A percentile compares a stretch with the other conserved stretches of the same genome.
Evolutionary conservation across 768 basidiomycete species (phyloP).

Genomic region (Agrocybe chaxingu): DNA sequence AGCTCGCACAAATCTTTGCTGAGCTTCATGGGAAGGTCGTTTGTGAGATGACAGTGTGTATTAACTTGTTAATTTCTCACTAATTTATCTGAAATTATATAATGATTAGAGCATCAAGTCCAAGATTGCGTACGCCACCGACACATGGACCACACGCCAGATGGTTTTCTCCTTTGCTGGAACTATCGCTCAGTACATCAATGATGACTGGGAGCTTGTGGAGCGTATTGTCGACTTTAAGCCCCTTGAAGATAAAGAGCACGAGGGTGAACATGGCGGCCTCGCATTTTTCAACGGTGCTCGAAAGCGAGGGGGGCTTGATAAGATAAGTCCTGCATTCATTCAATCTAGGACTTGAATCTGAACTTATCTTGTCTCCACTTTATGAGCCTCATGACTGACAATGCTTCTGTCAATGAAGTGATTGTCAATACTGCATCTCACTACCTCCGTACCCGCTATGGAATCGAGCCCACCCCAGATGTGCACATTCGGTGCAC

Average conservation of each 20-base stretch:
- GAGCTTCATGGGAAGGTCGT: constrained; percentile 22
- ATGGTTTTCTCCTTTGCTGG: constrained; percentile 29
- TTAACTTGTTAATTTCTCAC: constrained; percentile 8
- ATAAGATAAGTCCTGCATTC: constrained; percentile 30
- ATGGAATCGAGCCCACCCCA: constrained; percentile 21
- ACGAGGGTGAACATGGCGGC: constrained; percentile 27
- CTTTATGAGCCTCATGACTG: constrained; percentile 22
- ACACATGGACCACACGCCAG: constrained; percentile 26
- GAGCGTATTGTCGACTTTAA: constrained; percentile 28
- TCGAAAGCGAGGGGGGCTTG: constrained; percentile 17
- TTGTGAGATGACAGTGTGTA: constrained; percentile 1
- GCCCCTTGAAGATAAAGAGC: constrained; percentile 28
- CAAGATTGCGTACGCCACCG: constrained; percentile 18
- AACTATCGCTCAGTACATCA: constrained; percentile 22
- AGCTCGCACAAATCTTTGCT: constrained; percentile 17
- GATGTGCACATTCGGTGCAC: constrained; percentile 33
- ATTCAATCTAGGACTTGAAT: not conserved
- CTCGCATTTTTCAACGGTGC: constrained; percentile 24
- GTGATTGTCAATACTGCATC: constrained; percentile 22
- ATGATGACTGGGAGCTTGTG: constrained; percentile 27
- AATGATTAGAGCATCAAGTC: not conserved
- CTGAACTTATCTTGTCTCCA: constrained; percentile 8
- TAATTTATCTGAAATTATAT: constrained; percentile 12
- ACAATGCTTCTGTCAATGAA: constrained; percentile 31
- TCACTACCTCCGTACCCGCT: constrained; percentile 16